Base-by-base conservation (phyloP, 2,329 filamentous ascomycete genomes). In the Fusarium newnesense region DNA sequence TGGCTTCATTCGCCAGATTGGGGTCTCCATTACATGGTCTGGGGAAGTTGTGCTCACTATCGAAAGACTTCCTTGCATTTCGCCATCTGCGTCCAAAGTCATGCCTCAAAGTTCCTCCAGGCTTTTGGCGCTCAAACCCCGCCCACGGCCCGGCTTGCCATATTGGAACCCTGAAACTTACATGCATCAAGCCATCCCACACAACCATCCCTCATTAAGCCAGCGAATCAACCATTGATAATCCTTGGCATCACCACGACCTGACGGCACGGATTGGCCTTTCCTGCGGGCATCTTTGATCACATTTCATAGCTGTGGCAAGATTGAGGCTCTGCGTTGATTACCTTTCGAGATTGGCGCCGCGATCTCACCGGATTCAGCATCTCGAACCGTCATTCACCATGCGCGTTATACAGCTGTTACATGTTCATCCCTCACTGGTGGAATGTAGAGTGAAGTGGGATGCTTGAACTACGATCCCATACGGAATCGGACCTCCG, bases 131-230 rank as follows among this genome's bases (percentile, higher is more conserved):
- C 62, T 61, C 56, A 56, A 59, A 53, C 76, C 72, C 76, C 68
- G 67, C 76, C 72, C 74, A 73, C 75, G 69, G 72, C 70, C 67
- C 75, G 67, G 74, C 69, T 68, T 63, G 43, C 70, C 64, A 63
- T 40, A 47, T 69, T 67, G 60, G 68, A 64, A 59, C 39, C 52
- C 56, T 40, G 58, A 65, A 61, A 67, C 40, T 65, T 37, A 57
- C 63, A 66, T 77, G 75, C 75, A 72, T 76, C 42, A 30, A 43
- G 39, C 46, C 53, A 67, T 57, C 61, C 67, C 65, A 67, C 72
- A 53, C 52, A 61, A 46, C 61, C 54, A 71, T 56, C 72, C 62
- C 26, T 64, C 67, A 64, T 56, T 58, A 40, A 60, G 67, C 59
- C 67, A 59, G 52, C 57, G 60, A 69, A 72, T 62, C 63, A 67